These are phyloP conservation scores for Amphirosellinia nigrospora DNA, from an alignment of 495 filamentous ascomycete species.

Conservation along the genomic window DNA sequence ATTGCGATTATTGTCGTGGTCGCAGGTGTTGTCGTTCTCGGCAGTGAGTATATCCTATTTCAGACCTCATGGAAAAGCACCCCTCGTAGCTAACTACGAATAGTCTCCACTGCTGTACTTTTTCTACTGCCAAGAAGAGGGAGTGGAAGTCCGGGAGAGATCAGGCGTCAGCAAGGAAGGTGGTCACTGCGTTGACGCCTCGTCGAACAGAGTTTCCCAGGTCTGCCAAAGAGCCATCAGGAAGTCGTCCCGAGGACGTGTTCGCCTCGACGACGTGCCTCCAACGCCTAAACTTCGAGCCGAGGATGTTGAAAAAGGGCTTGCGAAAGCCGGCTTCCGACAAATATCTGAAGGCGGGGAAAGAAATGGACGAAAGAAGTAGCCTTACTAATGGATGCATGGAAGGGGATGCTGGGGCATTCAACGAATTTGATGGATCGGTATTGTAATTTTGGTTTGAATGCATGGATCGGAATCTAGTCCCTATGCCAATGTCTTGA, in stretches of 20 bases:
- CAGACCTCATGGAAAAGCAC: neutral
- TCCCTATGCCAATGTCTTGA: conserved; percentile 2
- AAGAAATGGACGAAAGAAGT: conserved; percentile 48
- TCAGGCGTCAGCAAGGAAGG: conserved; percentile 59
- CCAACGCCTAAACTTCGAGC: conserved; percentile 54
- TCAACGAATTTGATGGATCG: neutral
- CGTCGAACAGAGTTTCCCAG: conserved; percentile 60
- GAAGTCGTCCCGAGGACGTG: conserved; percentile 39
- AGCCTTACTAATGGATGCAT: conserved; percentile 36
- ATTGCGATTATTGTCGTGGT: conserved; percentile 69
- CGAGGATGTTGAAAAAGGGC: conserved; percentile 59
- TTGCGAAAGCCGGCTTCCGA: conserved; percentile 35
- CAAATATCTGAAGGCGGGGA: conserved; percentile 35
- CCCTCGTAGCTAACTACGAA: conserved; percentile 28
- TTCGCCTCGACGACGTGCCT: conserved; percentile 57
- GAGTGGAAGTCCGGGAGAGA: conserved; percentile 62
- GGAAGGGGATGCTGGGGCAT: neutral
- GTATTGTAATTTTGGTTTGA: conserved; percentile 19
- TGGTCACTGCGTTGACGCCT: conserved; percentile 60
- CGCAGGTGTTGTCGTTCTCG: conserved; percentile 60
- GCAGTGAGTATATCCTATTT: conserved; percentile 51
- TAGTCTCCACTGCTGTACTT: conserved; percentile 55
- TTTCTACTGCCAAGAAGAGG: conserved; percentile 62
- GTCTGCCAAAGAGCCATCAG: conserved; percentile 51
- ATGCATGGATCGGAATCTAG: neutral